These are phyloP conservation scores for Sporobolomyces pararoseus DNA, from an alignment of 768 basidiomycete genomes.

Conservation along the genomic window DNA sequence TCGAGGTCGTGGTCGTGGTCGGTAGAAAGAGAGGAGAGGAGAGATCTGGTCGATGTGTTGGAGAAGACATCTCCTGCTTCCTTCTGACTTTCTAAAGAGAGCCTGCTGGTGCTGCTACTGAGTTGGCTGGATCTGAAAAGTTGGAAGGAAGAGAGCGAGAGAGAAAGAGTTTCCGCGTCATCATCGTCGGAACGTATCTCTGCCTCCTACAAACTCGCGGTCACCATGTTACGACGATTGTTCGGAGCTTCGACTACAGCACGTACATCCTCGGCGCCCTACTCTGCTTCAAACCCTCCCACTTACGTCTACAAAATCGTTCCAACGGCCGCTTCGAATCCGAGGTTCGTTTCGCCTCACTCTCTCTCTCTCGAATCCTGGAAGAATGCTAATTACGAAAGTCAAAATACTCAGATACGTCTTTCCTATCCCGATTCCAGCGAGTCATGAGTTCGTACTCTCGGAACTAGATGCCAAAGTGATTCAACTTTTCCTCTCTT, in stretches of 20 bases:
- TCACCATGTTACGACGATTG: slow-evolving; percentile 7
- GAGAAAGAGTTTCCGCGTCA: no score
- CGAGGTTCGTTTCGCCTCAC: slow-evolving; percentile 1
- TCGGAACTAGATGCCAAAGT: slow-evolving; percentile 46
- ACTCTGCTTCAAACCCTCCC: neutral
- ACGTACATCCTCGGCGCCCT: neutral
- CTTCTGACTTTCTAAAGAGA: no score
- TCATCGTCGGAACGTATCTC: no score
- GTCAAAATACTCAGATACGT: slow-evolving; percentile 4
- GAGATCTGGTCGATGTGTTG: no score
- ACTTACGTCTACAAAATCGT: slow-evolving; percentile 49
- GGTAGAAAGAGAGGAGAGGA: no score
- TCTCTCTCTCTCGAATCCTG: neutral
- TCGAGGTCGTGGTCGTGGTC: neutral
- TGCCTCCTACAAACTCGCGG: no score
- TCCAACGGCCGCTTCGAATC: slow-evolving; percentile 43
- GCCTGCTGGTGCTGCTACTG: no score
- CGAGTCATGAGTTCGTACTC: slow-evolving; percentile 45
- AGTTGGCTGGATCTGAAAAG: no score
- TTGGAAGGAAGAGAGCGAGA: no score
- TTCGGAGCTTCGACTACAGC: neutral
- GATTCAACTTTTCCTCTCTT: neutral
- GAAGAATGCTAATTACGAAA: no score
- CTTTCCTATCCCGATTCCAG: slow-evolving; percentile 47
- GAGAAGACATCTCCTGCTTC: no score